Conservation (phyloP, 2,329 filamentous ascomycete species). For the Setomelanomma holmii region DNA sequence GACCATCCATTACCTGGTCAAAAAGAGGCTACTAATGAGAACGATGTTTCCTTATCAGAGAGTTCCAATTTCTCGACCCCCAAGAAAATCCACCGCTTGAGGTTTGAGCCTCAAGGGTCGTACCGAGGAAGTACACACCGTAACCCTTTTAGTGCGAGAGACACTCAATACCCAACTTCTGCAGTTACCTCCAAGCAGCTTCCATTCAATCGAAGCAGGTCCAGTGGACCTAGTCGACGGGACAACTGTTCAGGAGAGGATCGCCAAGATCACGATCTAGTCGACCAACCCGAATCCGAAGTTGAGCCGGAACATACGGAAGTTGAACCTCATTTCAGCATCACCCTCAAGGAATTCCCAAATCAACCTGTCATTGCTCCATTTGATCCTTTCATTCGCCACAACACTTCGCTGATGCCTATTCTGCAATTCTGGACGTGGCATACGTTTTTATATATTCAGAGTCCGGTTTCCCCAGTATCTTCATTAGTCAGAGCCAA, state of each 20-base stretch:
- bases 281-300: background rate
- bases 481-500: background rate
- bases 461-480: background rate
- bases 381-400: background rate
- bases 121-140: no score
- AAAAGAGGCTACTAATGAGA: no score
- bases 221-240: background rate
- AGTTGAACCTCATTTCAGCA: background rate
- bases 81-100: no score
- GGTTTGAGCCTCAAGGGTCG: no score
- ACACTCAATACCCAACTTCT: no score
- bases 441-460: background rate
- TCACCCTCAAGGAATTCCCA: background rate
- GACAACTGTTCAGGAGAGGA: background rate
- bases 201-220: no score
- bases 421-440: background rate
- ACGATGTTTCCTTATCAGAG: no score
- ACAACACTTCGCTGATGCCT: background rate
- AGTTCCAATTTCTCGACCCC: no score
- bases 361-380: background rate
- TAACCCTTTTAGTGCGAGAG: no score
- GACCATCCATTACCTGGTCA: no score
- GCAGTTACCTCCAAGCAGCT: no score
- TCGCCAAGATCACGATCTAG: background rate
- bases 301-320: background rate